A percentile compares a stretch with the other conserved stretches of the same genome.
These are phyloP conservation scores for Pythium volutum DNA, from an alignment of 352 stramenopile species.

Conservation along the genomic window DNA sequence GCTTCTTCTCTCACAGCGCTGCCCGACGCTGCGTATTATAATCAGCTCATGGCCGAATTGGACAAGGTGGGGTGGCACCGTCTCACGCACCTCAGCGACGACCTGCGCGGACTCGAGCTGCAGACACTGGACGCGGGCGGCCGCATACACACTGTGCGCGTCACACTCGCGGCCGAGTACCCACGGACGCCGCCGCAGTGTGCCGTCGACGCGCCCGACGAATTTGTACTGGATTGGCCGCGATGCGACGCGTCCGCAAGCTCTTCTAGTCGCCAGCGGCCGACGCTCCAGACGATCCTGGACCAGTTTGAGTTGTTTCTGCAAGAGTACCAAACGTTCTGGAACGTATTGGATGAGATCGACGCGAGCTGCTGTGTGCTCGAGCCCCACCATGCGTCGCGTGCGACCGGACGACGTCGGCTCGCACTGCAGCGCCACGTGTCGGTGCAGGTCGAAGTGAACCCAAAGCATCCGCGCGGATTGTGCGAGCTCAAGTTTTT, in stretches of 20 bases:
- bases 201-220: conserved; percentile 53
- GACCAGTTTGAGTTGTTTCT: conserved; percentile 58
- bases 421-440: conserved; percentile 64
- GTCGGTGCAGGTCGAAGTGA: conserved; percentile 75
- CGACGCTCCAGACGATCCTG: conserved; percentile 27
- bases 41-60: conserved; percentile 54
- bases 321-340: conserved; percentile 68
- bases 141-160: conserved; percentile 41
- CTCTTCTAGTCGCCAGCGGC: background rate
- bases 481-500: conserved; percentile 75
- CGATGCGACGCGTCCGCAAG: background rate
- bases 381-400: conserved; percentile 65
- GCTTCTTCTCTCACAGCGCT: conserved; percentile 15
- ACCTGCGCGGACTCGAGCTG: conserved; percentile 55
- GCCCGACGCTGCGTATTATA: conserved; percentile 57
- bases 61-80: conserved; percentile 58
- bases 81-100: conserved; percentile 52
- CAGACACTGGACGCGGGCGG: conserved; percentile 35
- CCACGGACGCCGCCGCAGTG: conserved; percentile 29
- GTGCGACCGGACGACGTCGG: conserved; percentile 55
- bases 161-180: conserved; percentile 46
- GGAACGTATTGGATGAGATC: conserved; percentile 72
- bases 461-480: conserved; percentile 34
- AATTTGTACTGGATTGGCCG: conserved; percentile 43
- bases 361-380: conserved; percentile 72